phyloP scores from a whole-genome alignment of 2,329 filamentous ascomycete species.

The Ustulina deusta region DNA sequence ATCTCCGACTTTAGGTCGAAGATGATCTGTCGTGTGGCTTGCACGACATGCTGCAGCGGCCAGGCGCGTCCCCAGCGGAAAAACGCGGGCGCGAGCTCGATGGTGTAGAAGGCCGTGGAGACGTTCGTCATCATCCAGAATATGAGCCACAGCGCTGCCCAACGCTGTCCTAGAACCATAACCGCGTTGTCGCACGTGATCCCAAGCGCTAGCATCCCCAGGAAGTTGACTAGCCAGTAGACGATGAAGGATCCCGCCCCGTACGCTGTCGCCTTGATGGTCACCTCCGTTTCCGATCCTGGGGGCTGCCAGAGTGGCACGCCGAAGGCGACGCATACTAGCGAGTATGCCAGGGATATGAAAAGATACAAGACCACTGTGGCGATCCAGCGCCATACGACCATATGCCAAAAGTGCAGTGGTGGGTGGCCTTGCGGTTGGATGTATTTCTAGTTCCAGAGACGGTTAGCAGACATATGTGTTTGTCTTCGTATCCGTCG shows the following conservation, averaged over 20 bases:
- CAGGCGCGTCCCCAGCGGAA: constrained; percentile 73
- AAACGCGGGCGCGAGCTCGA: constrained; percentile 69
- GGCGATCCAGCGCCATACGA: constrained; percentile 68
- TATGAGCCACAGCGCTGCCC: constrained; percentile 71
- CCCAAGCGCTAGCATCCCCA: constrained; percentile 72
- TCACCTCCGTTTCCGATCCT: constrained; percentile 41
- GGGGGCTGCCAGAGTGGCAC: constrained; percentile 68
- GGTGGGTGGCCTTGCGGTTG: constrained; percentile 66
- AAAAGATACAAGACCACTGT: constrained; percentile 70
- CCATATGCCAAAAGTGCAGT: constrained; percentile 67
- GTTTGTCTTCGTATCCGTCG: not conserved
- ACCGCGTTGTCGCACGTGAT: constrained; percentile 74
- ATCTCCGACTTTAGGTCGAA: constrained; percentile 70
- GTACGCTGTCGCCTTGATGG: constrained; percentile 24
- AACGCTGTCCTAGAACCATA: constrained; percentile 71
- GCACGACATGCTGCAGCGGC: constrained; percentile 72
- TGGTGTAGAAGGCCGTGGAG: constrained; percentile 68
- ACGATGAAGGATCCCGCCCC: constrained; percentile 61
- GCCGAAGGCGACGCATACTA: constrained; percentile 72
- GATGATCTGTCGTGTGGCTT: constrained; percentile 69
- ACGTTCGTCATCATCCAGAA: constrained; percentile 77
- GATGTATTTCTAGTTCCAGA: constrained; percentile 59
- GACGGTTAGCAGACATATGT: not conserved
- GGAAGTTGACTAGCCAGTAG: constrained; percentile 73
- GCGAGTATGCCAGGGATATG: constrained; percentile 71